A percentile compares a stretch with the other conserved stretches of the same genome.
Conservation (phyloP, 2,329 filamentous ascomycete species). For the Tricladium varicosporioides region DNA sequence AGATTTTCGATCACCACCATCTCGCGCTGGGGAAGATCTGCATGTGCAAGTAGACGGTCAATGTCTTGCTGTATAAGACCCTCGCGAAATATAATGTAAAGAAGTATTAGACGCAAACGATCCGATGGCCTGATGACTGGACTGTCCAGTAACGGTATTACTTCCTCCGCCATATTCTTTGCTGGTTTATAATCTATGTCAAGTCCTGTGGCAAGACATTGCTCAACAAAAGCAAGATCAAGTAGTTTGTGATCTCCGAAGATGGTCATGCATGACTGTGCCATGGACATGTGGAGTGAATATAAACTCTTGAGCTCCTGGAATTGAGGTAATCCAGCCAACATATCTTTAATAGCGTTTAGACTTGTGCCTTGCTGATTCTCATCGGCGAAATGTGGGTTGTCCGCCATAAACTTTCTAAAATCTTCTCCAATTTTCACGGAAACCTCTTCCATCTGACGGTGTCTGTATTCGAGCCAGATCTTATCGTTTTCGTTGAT, state of each 20-base stretch:
- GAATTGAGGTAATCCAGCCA: slow-evolving; percentile 91
- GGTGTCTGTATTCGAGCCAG: slow-evolving; percentile 92
- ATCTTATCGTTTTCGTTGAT: slow-evolving; percentile 88
- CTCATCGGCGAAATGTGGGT: slow-evolving; percentile 85
- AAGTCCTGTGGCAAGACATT: slow-evolving; percentile 85
- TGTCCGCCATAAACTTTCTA: slow-evolving; percentile 83
- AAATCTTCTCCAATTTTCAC: slow-evolving; percentile 92
- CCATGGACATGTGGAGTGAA: slow-evolving; percentile 92
- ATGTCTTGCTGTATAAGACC: slow-evolving; percentile 84
- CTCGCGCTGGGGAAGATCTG: slow-evolving; percentile 72
- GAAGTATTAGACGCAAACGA: slow-evolving; percentile 77
- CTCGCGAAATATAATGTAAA: slow-evolving; percentile 83
- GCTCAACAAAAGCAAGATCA: slow-evolving; percentile 85
- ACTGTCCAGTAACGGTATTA: slow-evolving; percentile 87
- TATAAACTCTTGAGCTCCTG: slow-evolving; percentile 95
- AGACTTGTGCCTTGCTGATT: slow-evolving; percentile 69
- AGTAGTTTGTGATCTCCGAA: slow-evolving; percentile 83
- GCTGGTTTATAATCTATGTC: slow-evolving; percentile 92
- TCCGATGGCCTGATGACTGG: slow-evolving; percentile 69
- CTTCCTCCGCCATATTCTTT: slow-evolving; percentile 81
- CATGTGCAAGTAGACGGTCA: slow-evolving; percentile 78
- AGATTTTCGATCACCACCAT: slow-evolving; percentile 74
- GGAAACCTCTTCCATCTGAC: slow-evolving; percentile 97
- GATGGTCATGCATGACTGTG: slow-evolving; percentile 92
- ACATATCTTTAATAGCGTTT: slow-evolving; percentile 94